Evolutionary conservation across 176 grass and related monocot genomes (phyloP), one percentile per base, ranked within the genome.

Genomic region (Bothriochloa decipiens): DNA sequence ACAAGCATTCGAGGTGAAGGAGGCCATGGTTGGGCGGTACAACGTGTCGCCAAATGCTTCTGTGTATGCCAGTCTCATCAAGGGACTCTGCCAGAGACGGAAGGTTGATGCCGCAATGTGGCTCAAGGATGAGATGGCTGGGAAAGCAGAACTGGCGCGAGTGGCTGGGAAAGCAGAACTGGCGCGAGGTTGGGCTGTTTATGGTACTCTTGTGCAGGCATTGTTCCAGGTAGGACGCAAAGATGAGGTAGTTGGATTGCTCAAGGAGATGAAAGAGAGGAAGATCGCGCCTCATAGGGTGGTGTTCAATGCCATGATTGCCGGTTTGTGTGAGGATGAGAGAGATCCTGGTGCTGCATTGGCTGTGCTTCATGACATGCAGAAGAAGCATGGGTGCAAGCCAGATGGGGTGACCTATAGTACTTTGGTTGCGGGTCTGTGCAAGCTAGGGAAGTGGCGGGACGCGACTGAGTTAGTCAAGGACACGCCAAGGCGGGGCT

Each of bases 261-360:
- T 94, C 14, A 87, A 92, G 50, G 91, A 94, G 62, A 88, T 94
- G 87, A 94, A 97, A 32, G 60, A 36, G 25, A 94, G 61, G 41
- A 76, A 73, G 11, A 84, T 94, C 67, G 71, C 22, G 20, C 85
- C 76, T 35, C 82, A 91, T 37, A 88, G 10, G 6, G 85, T 88
- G 20, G 86, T 84, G 5, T 88, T 86, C 80, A 97, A 94, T 65
- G 87, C 91, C 1, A 88, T 97, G 79, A 86, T 94, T 6, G 87
- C 85, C 0, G 91, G 89, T 20, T 92, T 92, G 46, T 97, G 82
- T 1, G 75, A 90, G 72, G 79, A 94, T 46, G 94, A 88, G 45
- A 86, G 45, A 8, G 72, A 94, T 82, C 39, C 81, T 0, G 32
- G 61, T 75, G 87, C 87, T 32, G 89, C 94, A 36, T 91, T 88